Percentiles rank a stretch among this genome's conserved stretches.
phyloP scores from a whole-genome alignment of 192 early-diverging fungal species.

The Paraglomus brasilianum region DNA sequence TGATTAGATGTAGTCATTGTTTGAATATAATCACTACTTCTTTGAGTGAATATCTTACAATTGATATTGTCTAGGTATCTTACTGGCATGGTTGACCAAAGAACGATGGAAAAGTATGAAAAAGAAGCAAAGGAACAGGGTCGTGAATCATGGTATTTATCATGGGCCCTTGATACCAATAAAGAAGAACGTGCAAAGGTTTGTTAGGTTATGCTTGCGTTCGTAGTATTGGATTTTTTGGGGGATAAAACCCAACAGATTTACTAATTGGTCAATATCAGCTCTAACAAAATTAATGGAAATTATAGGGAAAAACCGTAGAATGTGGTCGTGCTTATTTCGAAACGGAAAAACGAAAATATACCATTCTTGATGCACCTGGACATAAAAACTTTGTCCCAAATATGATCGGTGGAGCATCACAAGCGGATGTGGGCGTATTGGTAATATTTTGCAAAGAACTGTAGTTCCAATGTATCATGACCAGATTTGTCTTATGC shows the following conservation, averaged over 20 bases:
- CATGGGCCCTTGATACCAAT: constrained; percentile 98
- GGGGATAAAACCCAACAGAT: background rate
- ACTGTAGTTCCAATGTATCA: background rate
- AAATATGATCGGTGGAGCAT: constrained; percentile 94
- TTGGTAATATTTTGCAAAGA: constrained; percentile 53
- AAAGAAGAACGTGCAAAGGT: constrained; percentile 95
- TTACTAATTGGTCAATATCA: background rate
- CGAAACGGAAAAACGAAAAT: constrained; percentile 91
- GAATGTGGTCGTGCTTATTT: constrained; percentile 98
- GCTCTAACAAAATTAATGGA: background rate
- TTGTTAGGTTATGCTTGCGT: background rate
- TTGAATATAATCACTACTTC: constrained; percentile 14
- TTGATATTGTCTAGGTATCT: constrained; percentile 52
- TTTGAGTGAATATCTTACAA: background rate
- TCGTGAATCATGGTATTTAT: constrained; percentile 97
- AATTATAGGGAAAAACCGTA: constrained; percentile 86
- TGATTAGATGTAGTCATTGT: background rate
- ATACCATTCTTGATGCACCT: constrained; percentile 97
- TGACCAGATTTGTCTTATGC: background rate
- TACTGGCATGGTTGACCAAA: constrained; percentile 99
- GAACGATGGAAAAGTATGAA: constrained; percentile 99
- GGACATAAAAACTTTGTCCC: constrained; percentile 99
- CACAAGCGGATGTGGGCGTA: constrained; percentile 95
- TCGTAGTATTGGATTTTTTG: background rate
- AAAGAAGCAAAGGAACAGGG: constrained; percentile 97